phyloP scores from a whole-genome alignment of 1,139 yeast species.

The Groenewaldozyma sp. region DNA sequence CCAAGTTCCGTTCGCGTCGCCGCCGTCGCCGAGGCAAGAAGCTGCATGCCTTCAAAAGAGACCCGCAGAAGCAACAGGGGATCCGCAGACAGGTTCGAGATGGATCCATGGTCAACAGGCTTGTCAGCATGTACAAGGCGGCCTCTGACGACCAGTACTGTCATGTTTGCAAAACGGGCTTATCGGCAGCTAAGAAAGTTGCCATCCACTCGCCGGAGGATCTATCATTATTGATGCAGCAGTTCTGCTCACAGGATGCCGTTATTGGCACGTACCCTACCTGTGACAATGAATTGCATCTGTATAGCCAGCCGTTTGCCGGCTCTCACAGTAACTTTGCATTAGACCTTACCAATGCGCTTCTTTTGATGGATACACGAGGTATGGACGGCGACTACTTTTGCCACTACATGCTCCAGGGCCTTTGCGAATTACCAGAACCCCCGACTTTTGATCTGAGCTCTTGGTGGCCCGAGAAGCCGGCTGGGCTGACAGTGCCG shows the following conservation, averaged over 20 bases:
- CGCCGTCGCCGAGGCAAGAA: slow-evolving; percentile 4
- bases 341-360: slow-evolving; percentile 39
- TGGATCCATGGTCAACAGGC: background rate
- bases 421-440: slow-evolving; percentile 37
- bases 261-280: slow-evolving; percentile 3
- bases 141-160: slow-evolving; percentile 4
- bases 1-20: background rate
- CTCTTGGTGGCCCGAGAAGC: slow-evolving; percentile 37
- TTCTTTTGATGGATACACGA: slow-evolving; percentile 39
- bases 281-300: slow-evolving; percentile 2
- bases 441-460: slow-evolving; percentile 36
- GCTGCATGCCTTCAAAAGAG: slow-evolving; percentile 1
- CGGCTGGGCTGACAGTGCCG: slow-evolving; percentile 30
- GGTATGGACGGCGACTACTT: slow-evolving; percentile 43
- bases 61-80: slow-evolving; percentile 5
- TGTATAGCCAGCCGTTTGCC: slow-evolving; percentile 7
- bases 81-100: background rate
- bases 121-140: background rate
- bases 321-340: slow-evolving; percentile 12
- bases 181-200: slow-evolving; percentile 10
- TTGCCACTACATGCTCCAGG: slow-evolving; percentile 41
- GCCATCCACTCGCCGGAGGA: slow-evolving; percentile 11
- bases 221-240: slow-evolving; percentile 8
- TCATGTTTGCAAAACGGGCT: slow-evolving; percentile 11
- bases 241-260: slow-evolving; percentile 9